A percentile compares a stretch with the other conserved stretches of the same genome.
Evolutionary conservation across 495 filamentous ascomycete genomes (phyloP).

Genomic region (Penicillium mononematosum): DNA sequence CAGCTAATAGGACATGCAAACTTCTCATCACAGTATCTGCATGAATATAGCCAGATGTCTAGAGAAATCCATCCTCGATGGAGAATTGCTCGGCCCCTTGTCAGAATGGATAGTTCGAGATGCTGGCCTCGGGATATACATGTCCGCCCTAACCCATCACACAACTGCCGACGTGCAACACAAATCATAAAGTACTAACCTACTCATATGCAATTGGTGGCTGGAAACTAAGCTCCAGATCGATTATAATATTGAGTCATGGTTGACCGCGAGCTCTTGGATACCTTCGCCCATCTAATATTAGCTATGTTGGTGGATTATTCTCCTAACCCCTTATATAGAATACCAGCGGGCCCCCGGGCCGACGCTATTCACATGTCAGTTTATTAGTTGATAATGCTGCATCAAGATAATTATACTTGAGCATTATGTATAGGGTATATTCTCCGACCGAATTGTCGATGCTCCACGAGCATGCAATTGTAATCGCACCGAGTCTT

Average conservation of each 20-base stretch:
- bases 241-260: neutral
- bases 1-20: too few species aligned
- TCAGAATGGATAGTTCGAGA: too few species aligned
- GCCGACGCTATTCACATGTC: neutral
- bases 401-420: neutral
- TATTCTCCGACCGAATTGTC: neutral
- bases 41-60: too few species aligned
- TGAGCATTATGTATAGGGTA: neutral
- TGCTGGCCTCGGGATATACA: too few species aligned
- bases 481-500: neutral
- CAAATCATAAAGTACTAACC: neutral
- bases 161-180: neutral
- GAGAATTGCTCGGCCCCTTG: too few species aligned
- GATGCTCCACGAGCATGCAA: neutral
- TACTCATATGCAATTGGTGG: neutral
- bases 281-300: neutral
- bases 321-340: neutral
- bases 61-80: too few species aligned
- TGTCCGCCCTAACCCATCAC: too few species aligned
- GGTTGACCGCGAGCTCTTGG: neutral
- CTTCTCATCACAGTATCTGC: too few species aligned
- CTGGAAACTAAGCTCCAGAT: neutral
- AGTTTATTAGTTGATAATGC: neutral
- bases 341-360: neutral
- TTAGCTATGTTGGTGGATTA: neutral